Evolutionary conservation across 2,329 filamentous ascomycete genomes (phyloP).

Genomic region (Chalara sp.): DNA sequence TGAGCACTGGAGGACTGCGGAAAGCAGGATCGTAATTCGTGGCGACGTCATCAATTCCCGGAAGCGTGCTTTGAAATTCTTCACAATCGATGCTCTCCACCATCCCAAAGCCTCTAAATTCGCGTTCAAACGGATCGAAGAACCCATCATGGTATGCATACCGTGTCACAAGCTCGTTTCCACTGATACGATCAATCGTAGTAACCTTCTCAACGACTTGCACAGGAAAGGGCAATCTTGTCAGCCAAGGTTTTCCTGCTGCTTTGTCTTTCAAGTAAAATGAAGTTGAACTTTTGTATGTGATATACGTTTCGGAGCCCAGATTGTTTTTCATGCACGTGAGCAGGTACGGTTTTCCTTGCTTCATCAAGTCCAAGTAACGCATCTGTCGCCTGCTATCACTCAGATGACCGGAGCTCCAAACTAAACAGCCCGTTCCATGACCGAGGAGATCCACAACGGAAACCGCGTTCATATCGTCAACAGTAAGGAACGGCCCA

Average conservation of each 20-base stretch:
- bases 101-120: constrained; percentile 3
- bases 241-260: not conserved
- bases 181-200: not conserved
- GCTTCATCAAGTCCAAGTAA: constrained; percentile 1
- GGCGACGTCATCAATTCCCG: not conserved
- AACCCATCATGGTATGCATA: constrained; percentile 3
- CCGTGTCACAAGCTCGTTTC: not conserved
- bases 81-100: constrained; percentile 1
- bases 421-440: not conserved
- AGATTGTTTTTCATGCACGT: not conserved
- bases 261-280: constrained; percentile 1
- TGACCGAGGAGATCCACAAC: constrained; percentile 1
- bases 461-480: not conserved
- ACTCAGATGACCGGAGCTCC: not conserved
- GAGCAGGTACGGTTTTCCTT: constrained; percentile 2
- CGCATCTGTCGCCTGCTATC: not conserved
- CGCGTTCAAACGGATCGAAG: constrained; percentile 1
- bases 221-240: constrained; percentile 1
- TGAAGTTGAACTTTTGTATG: not conserved
- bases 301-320: not conserved
- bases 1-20: not conserved
- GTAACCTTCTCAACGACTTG: not conserved
- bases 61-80: not conserved
- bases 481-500: not conserved
- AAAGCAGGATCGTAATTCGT: not conserved